A percentile compares a stretch with the other conserved stretches of the same genome.
Conservation (phyloP, 148 eudicot species). For the Agrostemma githago region DNA sequence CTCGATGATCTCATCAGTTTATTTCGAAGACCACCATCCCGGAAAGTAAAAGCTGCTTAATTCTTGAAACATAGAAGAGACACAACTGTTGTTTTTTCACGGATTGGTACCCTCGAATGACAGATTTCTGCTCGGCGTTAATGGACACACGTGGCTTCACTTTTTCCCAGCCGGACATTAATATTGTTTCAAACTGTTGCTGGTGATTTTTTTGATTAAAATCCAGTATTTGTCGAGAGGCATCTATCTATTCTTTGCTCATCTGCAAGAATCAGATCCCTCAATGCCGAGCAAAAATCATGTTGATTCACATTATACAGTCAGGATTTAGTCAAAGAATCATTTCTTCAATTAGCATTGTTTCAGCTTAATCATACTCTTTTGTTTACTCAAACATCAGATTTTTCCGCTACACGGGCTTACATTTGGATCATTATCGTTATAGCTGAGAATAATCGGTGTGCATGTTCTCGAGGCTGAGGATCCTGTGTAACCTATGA, state of each 20-base stretch:
- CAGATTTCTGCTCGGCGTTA: slow-evolving; percentile 15
- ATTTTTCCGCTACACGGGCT: not conserved
- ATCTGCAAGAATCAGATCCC: slow-evolving; percentile 7
- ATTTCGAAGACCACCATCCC: slow-evolving; percentile 48
- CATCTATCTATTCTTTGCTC: slow-evolving; percentile 12
- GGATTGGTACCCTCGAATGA: slow-evolving; percentile 14
- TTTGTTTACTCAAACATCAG: not conserved
- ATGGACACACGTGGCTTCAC: slow-evolving; percentile 1
- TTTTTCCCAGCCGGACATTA: slow-evolving; percentile 13
- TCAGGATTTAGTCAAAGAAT: slow-evolving; percentile 3
- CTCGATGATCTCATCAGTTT: slow-evolving; percentile 53
- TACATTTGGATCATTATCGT: too few relatives aligned
- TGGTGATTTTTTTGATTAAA: slow-evolving; percentile 19
- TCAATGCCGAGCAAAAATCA: slow-evolving; percentile 10
- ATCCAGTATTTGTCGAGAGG: slow-evolving; percentile 16
- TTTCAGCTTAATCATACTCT: not conserved
- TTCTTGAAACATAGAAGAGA: not conserved
- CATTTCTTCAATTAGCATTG: slow-evolving; percentile 1
- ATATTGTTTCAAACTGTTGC: slow-evolving; percentile 8
- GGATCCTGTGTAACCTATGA: too few relatives aligned
- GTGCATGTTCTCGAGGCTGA: too few relatives aligned
- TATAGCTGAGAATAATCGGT: too few relatives aligned
- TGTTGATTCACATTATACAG: slow-evolving; percentile 19
- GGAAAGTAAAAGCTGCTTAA: slow-evolving; percentile 43
- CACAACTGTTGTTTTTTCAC: slow-evolving; percentile 11